Evolutionary conservation across 2,329 filamentous ascomycete genomes (phyloP).

Genomic region (Pezicula carpinea): DNA sequence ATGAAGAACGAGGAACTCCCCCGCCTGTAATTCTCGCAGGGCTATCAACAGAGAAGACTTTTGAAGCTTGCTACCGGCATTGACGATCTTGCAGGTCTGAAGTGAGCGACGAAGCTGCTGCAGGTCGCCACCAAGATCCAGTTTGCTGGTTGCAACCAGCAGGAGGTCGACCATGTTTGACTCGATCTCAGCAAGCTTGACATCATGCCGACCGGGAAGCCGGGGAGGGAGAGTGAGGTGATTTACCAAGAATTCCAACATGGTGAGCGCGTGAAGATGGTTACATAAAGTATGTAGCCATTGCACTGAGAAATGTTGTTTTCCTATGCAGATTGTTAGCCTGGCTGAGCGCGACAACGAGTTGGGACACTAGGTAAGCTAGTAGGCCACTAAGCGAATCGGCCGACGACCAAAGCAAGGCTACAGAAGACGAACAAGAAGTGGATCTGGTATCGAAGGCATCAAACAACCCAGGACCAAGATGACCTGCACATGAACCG

Average conservation of each 20-base stretch:
- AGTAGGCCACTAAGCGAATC: no score
- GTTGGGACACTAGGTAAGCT: no score
- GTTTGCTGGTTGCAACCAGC: slow-evolving; percentile 4
- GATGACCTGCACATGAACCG: no score
- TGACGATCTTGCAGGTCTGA: slow-evolving; percentile 6
- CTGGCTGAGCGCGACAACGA: no score
- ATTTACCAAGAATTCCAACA: slow-evolving; percentile 14
- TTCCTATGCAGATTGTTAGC: no score
- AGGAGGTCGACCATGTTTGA: slow-evolving; percentile 6
- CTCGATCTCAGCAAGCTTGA: slow-evolving; percentile 4
- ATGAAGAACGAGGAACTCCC: slow-evolving; percentile 36
- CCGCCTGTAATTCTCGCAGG: slow-evolving; percentile 25
- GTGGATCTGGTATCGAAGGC: no score
- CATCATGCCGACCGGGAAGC: slow-evolving; percentile 17
- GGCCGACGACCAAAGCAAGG: no score
- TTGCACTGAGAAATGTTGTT: no score
- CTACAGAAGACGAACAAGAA: no score
- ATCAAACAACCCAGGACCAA: no score
- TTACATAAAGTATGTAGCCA: no score
- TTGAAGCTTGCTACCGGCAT: slow-evolving; percentile 12
- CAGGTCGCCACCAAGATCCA: not conserved
- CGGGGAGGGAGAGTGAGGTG: slow-evolving; percentile 17
- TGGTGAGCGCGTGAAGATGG: no score
- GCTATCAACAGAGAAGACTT: slow-evolving; percentile 22
- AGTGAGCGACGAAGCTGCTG: slow-evolving; percentile 11